Conservation (phyloP, 148 eudicot genomes). For the Agrostemma githago region DNA sequence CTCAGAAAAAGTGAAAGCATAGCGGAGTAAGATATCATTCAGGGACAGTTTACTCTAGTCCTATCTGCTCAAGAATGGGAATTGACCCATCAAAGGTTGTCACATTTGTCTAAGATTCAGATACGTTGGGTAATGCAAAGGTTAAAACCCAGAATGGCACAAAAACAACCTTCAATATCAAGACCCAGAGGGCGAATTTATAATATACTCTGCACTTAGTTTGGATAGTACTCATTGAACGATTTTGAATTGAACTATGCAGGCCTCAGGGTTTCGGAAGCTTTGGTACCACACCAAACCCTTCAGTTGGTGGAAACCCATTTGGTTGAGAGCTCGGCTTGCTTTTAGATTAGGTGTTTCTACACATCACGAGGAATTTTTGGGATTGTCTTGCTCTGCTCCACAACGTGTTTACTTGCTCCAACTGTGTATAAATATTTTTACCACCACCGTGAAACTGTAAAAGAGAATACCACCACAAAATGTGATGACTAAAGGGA, state of each 20-base stretch:
- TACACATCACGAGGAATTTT: neutral
- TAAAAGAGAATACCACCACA: conserved; percentile 10
- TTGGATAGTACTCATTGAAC: conserved; percentile 7
- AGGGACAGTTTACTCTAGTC: neutral
- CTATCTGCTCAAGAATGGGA: neutral
- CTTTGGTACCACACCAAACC: conserved; percentile 42
- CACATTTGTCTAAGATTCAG: neutral
- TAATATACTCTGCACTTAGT: neutral
- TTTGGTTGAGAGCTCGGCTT: conserved; percentile 47
- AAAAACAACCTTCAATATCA: neutral
- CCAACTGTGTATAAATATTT: neutral
- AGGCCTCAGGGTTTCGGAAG: conserved; percentile 58
- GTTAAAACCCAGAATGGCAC: neutral
- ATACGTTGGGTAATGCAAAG: neutral
- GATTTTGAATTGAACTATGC: conserved; percentile 20
- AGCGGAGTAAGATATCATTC: no score
- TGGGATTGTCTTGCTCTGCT: neutral
- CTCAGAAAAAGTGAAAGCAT: neutral
- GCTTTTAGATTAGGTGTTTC: neutral
- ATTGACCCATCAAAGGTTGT: neutral
- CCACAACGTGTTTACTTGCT: neutral
- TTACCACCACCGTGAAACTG: neutral
- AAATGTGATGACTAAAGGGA: neutral
- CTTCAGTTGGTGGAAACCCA: conserved; percentile 72
- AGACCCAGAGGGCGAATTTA: neutral